These are phyloP conservation scores for Jamesozyma spencerorum DNA, from an alignment of 805 yeast species.

Conservation along the genomic window DNA sequence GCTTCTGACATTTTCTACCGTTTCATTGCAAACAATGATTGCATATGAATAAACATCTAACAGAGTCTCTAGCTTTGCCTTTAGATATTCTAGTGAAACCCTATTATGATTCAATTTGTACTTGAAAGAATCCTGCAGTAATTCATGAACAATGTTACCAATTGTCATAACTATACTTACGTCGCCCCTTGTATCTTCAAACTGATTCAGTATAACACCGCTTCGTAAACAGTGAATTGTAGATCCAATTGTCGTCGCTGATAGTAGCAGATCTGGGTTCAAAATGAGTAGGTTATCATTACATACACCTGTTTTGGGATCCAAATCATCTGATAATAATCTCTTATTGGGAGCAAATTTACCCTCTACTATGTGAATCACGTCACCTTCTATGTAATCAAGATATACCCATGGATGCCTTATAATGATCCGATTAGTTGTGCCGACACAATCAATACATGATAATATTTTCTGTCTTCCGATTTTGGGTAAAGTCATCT, in stretches of 20 bases:
- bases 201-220: slow-evolving; percentile 49
- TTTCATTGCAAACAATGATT: slow-evolving; percentile 49
- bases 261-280: slow-evolving; percentile 73
- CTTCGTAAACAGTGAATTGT: slow-evolving; percentile 66
- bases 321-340: slow-evolving; percentile 23
- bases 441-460: slow-evolving; percentile 35
- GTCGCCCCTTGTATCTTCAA: slow-evolving; percentile 52
- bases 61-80: slow-evolving; percentile 31
- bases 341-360: slow-evolving; percentile 23
- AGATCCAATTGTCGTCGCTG: slow-evolving; percentile 76
- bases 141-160: slow-evolving; percentile 76
- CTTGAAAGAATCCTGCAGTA: slow-evolving; percentile 48
- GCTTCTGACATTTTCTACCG: slow-evolving; percentile 34
- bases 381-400: slow-evolving; percentile 41
- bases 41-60: slow-evolving; percentile 38
- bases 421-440: slow-evolving; percentile 37
- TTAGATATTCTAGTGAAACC: slow-evolving; percentile 23
- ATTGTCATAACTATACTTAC: slow-evolving; percentile 53
- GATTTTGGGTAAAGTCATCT: slow-evolving; percentile 14
- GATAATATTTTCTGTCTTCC: slow-evolving; percentile 45
- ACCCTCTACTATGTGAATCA: slow-evolving; percentile 51
- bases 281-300: slow-evolving; percentile 57
- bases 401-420: slow-evolving; percentile 55
- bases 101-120: slow-evolving; percentile 23
- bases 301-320: slow-evolving; percentile 23